Percentiles rank a stretch among this genome's conserved stretches.
These are phyloP conservation scores for Termitomyces sp. DNA, from an alignment of 768 basidiomycete species.

Conservation along the genomic window DNA sequence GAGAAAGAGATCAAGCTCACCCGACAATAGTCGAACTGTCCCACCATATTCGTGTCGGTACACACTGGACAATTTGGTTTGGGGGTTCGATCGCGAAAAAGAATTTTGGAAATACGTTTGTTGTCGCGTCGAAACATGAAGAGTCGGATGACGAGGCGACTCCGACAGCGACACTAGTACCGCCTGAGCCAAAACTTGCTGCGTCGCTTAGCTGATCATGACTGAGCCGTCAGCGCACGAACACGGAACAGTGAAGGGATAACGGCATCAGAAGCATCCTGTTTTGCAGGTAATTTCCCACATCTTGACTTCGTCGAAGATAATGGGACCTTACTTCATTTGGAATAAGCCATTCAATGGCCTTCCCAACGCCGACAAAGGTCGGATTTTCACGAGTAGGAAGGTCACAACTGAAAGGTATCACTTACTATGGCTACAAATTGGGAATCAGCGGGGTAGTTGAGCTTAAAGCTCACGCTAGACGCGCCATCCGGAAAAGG, in stretches of 20 bases:
- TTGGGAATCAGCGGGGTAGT: slow-evolving; percentile 62
- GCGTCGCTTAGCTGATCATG: slow-evolving; percentile 48
- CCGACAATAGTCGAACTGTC: slow-evolving; percentile 43
- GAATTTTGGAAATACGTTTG: slow-evolving; percentile 46
- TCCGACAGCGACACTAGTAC: slow-evolving; percentile 62
- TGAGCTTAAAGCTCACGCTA: slow-evolving; percentile 48
- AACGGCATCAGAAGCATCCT: neutral
- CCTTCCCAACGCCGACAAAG: neutral
- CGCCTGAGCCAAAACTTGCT: slow-evolving; percentile 63
- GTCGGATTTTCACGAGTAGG: neutral
- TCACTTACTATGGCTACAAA: slow-evolving; percentile 73
- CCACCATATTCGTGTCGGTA: slow-evolving; percentile 64
- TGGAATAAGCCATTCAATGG: neutral
- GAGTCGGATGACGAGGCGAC: slow-evolving; percentile 46
- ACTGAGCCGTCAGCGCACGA: slow-evolving; percentile 2
- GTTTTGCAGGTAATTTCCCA: neutral
- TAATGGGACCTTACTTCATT: neutral
- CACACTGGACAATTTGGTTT: slow-evolving; percentile 65
- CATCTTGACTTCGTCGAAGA: neutral
- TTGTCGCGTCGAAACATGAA: slow-evolving; percentile 53
- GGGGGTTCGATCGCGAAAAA: slow-evolving; percentile 55
- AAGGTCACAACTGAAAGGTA: neutral
- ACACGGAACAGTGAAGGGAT: neutral
- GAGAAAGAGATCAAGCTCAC: slow-evolving; percentile 25
- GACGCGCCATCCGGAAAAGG: slow-evolving; percentile 39